Evolutionary conservation across 2,329 filamentous ascomycete species (phyloP).

Genomic region (Beauveria asiatica): DNA sequence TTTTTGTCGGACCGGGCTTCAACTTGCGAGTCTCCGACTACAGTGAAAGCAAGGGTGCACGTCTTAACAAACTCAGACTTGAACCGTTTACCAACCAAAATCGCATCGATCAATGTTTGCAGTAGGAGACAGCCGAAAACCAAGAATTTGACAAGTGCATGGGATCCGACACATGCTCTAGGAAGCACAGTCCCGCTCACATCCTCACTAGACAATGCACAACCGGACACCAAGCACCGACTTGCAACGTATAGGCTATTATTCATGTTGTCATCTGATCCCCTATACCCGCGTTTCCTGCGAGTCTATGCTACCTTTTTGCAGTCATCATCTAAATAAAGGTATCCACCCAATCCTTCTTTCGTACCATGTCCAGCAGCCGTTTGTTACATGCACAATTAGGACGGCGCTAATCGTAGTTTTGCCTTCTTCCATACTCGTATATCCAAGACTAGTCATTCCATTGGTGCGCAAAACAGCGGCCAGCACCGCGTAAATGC

Average conservation of each 20-base stretch:
- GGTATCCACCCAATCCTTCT: background rate
- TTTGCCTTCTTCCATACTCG: background rate
- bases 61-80: background rate
- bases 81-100: background rate
- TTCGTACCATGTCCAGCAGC: background rate
- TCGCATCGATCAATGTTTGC: background rate
- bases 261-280: constrained; percentile 3
- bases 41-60: background rate
- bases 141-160: background rate
- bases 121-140: background rate
- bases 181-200: too few species aligned
- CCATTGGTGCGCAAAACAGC: background rate
- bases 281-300: constrained; percentile 11
- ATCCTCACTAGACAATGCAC: too few species aligned
- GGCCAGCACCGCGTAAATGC: background rate
- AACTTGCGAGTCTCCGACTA: background rate
- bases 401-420: background rate
- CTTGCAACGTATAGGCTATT: background rate
- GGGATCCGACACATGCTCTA: background rate
- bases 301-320: constrained; percentile 12
- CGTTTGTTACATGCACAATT: background rate
- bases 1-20: constrained; percentile 1
- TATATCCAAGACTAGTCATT: constrained; percentile 7
- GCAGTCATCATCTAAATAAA: constrained; percentile 6
- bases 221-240: background rate